Evolutionary conservation across 108 stramenopile species (phyloP), one percentile per base, ranked within the genome.

Genomic region (Bacterosira constricta): DNA sequence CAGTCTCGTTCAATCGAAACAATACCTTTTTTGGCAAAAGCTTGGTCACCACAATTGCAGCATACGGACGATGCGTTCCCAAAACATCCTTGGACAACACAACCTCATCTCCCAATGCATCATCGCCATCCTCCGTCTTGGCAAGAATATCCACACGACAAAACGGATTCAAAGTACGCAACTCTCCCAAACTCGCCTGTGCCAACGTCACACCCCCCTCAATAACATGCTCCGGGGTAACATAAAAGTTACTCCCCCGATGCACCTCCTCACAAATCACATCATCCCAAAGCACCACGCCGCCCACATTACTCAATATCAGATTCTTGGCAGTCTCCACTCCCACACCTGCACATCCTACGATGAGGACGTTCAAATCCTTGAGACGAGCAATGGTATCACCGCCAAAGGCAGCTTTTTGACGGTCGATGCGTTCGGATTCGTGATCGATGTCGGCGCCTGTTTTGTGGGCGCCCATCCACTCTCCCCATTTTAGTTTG

Each of bases 251-350:
- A 52, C 35, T 64, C 46, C 76, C 76, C 55, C 76, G 67, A 64
- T 77, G 67, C 3, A 53, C 42, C 63, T 77, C 68, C 63, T 47
- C 23, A 26, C 76, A 77, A 18, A 64, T 30, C 37, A 49, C 31
- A 20, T 42, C 30, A 55, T 83, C 82, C 37, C 63, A 79, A 9
- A 83, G 15, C 27, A 65, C 38, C 60, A 83, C 82, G 6, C 82
- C 67, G 0, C 82, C 82, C 0, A 83, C 82, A 44, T 83, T 83
- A 37, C 66, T 69, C 55, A 90, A 72, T 20, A 84, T 83, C 45
- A 90, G 44, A 57, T 90, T 90, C 63, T 90, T 90, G 38, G 87
- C 87, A 26, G 74, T 70, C 45, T 90, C 82, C 8, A 80, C 90
- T 11, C 92, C 94, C 6, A 90, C 82, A 4, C 94, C 94, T 18